Conservation (phyloP, 768 basidiomycete species). For the Kwoniella sp. region DNA sequence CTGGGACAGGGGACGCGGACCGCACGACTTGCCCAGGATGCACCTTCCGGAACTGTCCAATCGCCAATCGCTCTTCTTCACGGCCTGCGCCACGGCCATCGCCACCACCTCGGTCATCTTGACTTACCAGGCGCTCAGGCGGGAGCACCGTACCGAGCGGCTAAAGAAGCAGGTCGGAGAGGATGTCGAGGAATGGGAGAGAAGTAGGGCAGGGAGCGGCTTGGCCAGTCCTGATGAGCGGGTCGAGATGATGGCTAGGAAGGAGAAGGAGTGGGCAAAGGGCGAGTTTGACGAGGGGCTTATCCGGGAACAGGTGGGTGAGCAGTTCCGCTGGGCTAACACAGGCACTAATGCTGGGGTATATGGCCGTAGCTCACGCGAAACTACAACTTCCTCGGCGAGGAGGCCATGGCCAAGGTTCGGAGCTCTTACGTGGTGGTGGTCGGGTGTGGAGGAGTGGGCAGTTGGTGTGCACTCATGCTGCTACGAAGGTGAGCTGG, state of each 20-base stretch:
- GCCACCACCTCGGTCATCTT: slow-evolving; percentile 47
- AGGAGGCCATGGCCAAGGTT: slow-evolving; percentile 76
- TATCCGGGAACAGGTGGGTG: slow-evolving; percentile 61
- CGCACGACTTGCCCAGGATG: too few relatives aligned
- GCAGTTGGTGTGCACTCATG: slow-evolving; percentile 94
- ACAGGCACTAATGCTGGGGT: neutral
- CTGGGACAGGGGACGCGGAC: too few relatives aligned
- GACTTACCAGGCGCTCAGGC: slow-evolving; percentile 45
- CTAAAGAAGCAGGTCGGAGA: slow-evolving; percentile 47
- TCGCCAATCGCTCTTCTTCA: slow-evolving; percentile 40
- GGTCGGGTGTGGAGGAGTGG: slow-evolving; percentile 94
- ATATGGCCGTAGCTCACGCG: slow-evolving; percentile 64
- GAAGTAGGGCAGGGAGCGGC: slow-evolving; percentile 23
- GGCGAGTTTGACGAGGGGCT: slow-evolving; percentile 63
- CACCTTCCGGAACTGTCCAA: slow-evolving; percentile 19
- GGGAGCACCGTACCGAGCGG: slow-evolving; percentile 43
- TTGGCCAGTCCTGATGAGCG: slow-evolving; percentile 26
- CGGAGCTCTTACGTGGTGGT: slow-evolving; percentile 73
- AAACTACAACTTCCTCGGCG: slow-evolving; percentile 91
- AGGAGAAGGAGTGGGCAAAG: slow-evolving; percentile 32
- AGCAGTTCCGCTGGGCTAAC: too few relatives aligned
- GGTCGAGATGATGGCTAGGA: slow-evolving; percentile 19
- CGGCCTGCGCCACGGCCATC: slow-evolving; percentile 35
- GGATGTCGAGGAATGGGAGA: slow-evolving; percentile 43
- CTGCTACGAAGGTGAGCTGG: slow-evolving; percentile 73